Evolutionary conservation across 139 green algal genomes (phyloP).

Genomic region (Nannochloris sp.): DNA sequence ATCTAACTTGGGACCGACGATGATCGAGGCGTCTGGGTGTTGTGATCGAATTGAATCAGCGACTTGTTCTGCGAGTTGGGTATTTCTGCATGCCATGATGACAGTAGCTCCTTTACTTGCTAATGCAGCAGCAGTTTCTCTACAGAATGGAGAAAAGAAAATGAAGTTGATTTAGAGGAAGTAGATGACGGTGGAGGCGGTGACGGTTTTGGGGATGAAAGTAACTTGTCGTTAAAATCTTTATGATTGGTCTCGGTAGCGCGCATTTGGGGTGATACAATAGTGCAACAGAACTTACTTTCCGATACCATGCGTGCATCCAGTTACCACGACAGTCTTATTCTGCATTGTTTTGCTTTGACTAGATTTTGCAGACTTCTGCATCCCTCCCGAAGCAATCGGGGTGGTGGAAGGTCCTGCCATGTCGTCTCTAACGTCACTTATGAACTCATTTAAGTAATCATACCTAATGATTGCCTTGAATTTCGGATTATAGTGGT

Average conservation of each 20-base stretch:
- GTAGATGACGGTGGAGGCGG: too few species aligned
- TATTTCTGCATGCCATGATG: constrained; percentile 31
- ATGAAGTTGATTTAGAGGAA: too few species aligned
- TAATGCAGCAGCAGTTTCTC: constrained; percentile 28
- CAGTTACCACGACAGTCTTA: constrained; percentile 26
- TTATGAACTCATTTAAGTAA: too few species aligned
- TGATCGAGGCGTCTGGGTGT: constrained; percentile 12
- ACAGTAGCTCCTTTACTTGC: constrained; percentile 21
- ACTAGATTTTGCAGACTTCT: not conserved
- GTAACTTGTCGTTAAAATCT: too few species aligned
- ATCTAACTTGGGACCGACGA: constrained; percentile 28
- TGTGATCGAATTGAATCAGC: constrained; percentile 19
- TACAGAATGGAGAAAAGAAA: not conserved
- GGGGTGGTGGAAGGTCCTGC: too few species aligned
- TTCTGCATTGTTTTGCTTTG: not conserved
- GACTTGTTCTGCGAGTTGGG: constrained; percentile 7
- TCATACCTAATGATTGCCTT: too few species aligned
- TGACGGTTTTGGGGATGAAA: not conserved
- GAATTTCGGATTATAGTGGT: too few species aligned
- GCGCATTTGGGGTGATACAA: not conserved
- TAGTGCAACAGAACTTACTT: constrained; percentile 10
- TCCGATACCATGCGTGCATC: constrained; percentile 32
- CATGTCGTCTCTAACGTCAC: too few species aligned
- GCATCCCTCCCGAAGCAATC: too few species aligned
- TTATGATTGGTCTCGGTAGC: not conserved